Percentiles rank a stretch among this genome's conserved stretches.
Conservation (phyloP, 139 green algal species). For the Chlamydomonas incerta region DNA sequence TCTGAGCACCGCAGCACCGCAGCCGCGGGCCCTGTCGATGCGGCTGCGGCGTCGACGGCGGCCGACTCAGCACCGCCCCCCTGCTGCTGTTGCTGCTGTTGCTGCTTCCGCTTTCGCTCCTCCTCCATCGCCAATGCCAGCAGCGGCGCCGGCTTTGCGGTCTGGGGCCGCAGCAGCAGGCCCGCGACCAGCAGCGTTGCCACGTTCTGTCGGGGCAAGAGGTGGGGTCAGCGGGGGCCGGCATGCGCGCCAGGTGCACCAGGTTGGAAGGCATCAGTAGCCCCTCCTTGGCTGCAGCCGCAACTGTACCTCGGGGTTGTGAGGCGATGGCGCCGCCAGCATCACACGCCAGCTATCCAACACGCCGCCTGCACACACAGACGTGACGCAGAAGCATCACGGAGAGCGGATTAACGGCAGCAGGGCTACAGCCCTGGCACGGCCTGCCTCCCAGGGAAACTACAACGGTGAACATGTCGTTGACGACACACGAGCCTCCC, state of each 20-base stretch:
- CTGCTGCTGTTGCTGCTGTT: not conserved
- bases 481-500: no score
- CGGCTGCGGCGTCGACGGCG: not conserved
- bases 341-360: constrained; percentile 4
- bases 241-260: no score
- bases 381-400: no score
- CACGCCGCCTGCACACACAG: no score
- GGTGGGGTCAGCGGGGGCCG: not conserved
- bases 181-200: constrained; percentile 11
- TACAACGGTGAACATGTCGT: no score
- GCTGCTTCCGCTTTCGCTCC: not conserved
- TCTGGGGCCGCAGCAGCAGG: constrained; percentile 4
- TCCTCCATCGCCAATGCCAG: not conserved
- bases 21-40: not conserved
- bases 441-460: no score
- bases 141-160: constrained; percentile 18
- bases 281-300: not conserved
- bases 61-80: no score
- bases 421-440: no score
- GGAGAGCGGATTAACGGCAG: no score
- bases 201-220: not conserved
- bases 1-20: not conserved
- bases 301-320: constrained; percentile 24
- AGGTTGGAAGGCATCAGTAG: no score
- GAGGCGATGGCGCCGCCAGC: not conserved